phyloP scores from a whole-genome alignment of 176 grass and related monocot species.

The Zoysia pacifica region DNA sequence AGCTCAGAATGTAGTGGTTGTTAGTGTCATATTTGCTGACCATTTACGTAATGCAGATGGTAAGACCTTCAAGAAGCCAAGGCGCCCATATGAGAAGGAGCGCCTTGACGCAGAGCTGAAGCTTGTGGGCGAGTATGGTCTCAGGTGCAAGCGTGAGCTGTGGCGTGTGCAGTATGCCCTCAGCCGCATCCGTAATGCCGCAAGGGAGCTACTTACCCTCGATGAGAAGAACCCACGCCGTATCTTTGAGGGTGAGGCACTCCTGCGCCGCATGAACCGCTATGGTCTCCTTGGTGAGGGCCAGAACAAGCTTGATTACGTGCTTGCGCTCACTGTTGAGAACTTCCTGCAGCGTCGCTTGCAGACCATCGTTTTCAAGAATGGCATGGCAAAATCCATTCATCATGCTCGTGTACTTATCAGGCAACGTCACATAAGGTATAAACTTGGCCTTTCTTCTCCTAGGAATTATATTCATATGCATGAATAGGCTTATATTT shows the following conservation, averaged over 20 bases:
- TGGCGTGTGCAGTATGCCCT: constrained; percentile 71
- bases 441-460: background rate
- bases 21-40: background rate
- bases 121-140: constrained; percentile 59
- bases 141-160: constrained; percentile 66
- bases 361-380: constrained; percentile 70
- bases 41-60: constrained; percentile 47
- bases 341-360: constrained; percentile 64
- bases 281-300: constrained; percentile 62
- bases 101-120: constrained; percentile 69
- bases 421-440: constrained; percentile 75
- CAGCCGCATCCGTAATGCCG: constrained; percentile 65
- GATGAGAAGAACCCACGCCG: constrained; percentile 67
- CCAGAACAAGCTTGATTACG: constrained; percentile 73
- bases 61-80: constrained; percentile 73
- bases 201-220: constrained; percentile 62
- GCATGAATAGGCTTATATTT: background rate
- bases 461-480: background rate
- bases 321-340: constrained; percentile 70
- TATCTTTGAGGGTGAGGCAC: constrained; percentile 71
- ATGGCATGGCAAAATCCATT: constrained; percentile 73
- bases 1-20: background rate
- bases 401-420: constrained; percentile 74
- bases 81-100: constrained; percentile 70
- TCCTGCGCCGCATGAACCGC: constrained; percentile 61